phyloP scores from a whole-genome alignment of 805 yeast genomes.

The Soucietia sequanensis region DNA sequence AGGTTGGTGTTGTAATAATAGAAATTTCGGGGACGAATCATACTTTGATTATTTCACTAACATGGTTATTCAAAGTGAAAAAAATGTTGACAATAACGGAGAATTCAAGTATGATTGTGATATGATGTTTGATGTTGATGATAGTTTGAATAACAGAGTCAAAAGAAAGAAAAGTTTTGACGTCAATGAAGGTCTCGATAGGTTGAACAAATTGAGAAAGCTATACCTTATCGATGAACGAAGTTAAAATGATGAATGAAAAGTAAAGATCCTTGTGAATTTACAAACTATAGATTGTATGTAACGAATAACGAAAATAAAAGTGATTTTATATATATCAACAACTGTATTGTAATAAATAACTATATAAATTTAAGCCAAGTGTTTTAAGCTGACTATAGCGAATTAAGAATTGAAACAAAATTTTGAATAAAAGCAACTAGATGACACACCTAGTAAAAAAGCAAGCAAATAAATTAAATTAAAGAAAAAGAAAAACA shows the following conservation, averaged over 20 bases:
- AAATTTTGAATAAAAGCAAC: no score
- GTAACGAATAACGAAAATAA: no score
- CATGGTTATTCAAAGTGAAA: constrained; percentile 19
- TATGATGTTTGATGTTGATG: constrained; percentile 4
- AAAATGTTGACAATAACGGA: constrained; percentile 25
- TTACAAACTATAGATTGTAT: no score
- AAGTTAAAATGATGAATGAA: not conserved
- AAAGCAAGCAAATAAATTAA: no score
- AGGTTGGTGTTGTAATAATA: constrained; percentile 31
- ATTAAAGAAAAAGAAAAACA: no score
- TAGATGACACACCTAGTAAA: no score
- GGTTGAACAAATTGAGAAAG: constrained; percentile 32
- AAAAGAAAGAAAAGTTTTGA: constrained; percentile 23
- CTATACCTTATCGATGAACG: constrained; percentile 23
- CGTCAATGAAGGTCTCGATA: constrained; percentile 31
- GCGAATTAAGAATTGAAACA: no score
- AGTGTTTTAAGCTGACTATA: no score
- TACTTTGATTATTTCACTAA: constrained; percentile 21
- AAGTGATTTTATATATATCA: no score
- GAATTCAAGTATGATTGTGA: constrained; percentile 13
- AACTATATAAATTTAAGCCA: no score
- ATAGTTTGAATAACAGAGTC: constrained; percentile 4
- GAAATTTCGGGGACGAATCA: constrained; percentile 10
- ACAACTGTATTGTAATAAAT: no score
- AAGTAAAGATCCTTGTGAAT: not conserved